Evolutionary conservation across 352 stramenopile species (phyloP).

Genomic region (Pseudoperonospora humuli): DNA sequence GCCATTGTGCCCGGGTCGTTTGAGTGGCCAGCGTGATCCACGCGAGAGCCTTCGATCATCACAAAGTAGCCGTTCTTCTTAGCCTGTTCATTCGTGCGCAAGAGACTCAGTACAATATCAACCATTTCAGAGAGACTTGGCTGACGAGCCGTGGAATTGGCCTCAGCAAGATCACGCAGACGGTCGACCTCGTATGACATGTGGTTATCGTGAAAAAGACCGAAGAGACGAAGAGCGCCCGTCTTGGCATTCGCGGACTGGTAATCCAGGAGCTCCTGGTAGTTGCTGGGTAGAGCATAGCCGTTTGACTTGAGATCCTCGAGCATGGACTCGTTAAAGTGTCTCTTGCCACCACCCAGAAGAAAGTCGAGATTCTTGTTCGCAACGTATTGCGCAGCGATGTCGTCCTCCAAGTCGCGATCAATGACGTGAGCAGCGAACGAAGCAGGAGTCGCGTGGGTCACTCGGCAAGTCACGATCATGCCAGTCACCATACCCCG

Average conservation of each 20-base stretch:
- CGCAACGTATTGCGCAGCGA: conserved; percentile 48
- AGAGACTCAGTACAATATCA: conserved; percentile 42
- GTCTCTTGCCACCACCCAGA: conserved; percentile 36
- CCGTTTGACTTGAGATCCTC: conserved; percentile 30
- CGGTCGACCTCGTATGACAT: conserved; percentile 69
- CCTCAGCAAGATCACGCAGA: conserved; percentile 22
- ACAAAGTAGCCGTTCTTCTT: conserved; percentile 73
- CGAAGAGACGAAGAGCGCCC: conserved; percentile 46
- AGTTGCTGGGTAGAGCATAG: conserved; percentile 50
- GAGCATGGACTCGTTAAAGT: conserved; percentile 49
- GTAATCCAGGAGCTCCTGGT: conserved; percentile 45
- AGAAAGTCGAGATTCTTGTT: conserved; percentile 71
- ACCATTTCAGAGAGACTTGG: conserved; percentile 59
- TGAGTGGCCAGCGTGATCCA: conserved; percentile 58
- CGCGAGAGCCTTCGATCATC: conserved; percentile 68
- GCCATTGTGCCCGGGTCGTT: conserved; percentile 66
- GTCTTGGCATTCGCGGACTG: conserved; percentile 34
- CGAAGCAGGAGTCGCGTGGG: conserved; percentile 45
- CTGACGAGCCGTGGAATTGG: conserved; percentile 37
- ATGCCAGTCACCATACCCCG: conserved; percentile 61
- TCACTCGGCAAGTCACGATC: conserved; percentile 60
- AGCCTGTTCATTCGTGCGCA: conserved; percentile 62
- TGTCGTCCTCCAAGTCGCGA: conserved; percentile 45
- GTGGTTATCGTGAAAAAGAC: conserved; percentile 52
- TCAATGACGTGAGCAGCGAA: conserved; percentile 50